Evolutionary conservation across 2,329 filamentous ascomycete species (phyloP).

Genomic region (Trichoderma sp.): DNA sequence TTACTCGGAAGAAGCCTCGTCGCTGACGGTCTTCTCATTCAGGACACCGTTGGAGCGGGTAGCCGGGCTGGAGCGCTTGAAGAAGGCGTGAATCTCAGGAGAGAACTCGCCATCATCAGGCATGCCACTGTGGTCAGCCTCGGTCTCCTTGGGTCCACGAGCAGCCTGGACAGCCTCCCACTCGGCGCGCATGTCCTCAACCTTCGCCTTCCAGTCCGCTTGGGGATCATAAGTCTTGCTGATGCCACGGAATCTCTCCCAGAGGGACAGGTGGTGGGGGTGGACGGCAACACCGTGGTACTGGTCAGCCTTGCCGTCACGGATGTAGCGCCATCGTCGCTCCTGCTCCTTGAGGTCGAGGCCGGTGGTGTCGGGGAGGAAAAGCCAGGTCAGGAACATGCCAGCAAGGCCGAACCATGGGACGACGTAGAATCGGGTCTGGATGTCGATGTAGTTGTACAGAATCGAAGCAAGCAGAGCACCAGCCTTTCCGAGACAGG

Average conservation of each 20-base stretch:
- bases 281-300: slow-evolving; percentile 95
- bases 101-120: slow-evolving; percentile 51
- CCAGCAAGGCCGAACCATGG: slow-evolving; percentile 93
- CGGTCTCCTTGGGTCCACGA: slow-evolving; percentile 48
- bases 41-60: slow-evolving; percentile 24
- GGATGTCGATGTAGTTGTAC: slow-evolving; percentile 89
- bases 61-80: slow-evolving; percentile 41
- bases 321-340: slow-evolving; percentile 85
- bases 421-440: slow-evolving; percentile 85
- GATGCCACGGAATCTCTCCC: slow-evolving; percentile 77
- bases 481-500: slow-evolving; percentile 83
- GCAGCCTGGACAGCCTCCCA: slow-evolving; percentile 54
- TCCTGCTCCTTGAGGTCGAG: slow-evolving; percentile 97
- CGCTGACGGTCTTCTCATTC: slow-evolving; percentile 29
- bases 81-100: slow-evolving; percentile 54
- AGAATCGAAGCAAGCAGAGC: slow-evolving; percentile 82
- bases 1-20: slow-evolving; percentile 21
- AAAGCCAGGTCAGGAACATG: slow-evolving; percentile 77
- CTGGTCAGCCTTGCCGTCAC: slow-evolving; percentile 69
- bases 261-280: slow-evolving; percentile 80
- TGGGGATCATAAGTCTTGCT: slow-evolving; percentile 82
- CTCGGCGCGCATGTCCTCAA: slow-evolving; percentile 72
- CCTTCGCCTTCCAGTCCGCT: slow-evolving; percentile 77
- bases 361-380: slow-evolving; percentile 94
- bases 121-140: slow-evolving; percentile 36